Percentiles rank a stretch among this genome's conserved stretches.
These are phyloP conservation scores for Botrytis cinerea DNA, from an alignment of 2,329 filamentous ascomycete genomes.

Conservation along the genomic window DNA sequence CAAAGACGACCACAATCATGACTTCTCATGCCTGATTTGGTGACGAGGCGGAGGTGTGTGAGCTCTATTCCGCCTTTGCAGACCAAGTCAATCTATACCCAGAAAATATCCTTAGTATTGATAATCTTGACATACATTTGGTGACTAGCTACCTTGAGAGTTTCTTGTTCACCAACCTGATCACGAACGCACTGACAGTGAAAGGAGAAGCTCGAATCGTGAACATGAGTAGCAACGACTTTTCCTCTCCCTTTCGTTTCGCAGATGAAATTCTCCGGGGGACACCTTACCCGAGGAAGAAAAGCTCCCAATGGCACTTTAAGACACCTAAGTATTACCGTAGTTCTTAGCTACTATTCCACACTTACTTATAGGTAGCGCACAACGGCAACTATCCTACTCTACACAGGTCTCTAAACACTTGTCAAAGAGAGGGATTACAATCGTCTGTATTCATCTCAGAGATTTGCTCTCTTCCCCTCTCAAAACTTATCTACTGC, in stretches of 20 bases:
- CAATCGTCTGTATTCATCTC: constrained; percentile 39
- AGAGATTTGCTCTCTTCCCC: constrained; percentile 25
- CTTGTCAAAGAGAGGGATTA: constrained; percentile 35
- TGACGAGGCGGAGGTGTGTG: background rate
- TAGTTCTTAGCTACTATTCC: background rate
- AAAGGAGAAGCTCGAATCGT: constrained; percentile 25
- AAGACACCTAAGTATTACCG: background rate
- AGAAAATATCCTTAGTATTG: constrained; percentile 16
- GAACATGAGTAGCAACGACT: constrained; percentile 40
- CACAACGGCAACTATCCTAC: constrained; percentile 44
- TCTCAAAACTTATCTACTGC: too few relatives aligned
- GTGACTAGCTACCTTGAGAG: constrained; percentile 28
- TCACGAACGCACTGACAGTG: constrained; percentile 25
- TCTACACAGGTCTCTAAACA: constrained; percentile 36
- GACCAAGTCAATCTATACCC: background rate
- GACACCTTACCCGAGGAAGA: background rate
- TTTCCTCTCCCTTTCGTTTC: constrained; percentile 42
- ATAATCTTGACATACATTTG: constrained; percentile 29
- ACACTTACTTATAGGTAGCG: constrained; percentile 42
- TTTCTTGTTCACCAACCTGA: constrained; percentile 31
- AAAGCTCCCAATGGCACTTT: background rate
- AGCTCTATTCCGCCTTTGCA: background rate
- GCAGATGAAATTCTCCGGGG: constrained; percentile 34
- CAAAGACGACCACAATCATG: background rate
- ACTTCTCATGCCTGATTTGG: constrained; percentile 5